Conservation (phyloP, 371 early-diverging fungal species). For the Zancudomyces culisetae region DNA sequence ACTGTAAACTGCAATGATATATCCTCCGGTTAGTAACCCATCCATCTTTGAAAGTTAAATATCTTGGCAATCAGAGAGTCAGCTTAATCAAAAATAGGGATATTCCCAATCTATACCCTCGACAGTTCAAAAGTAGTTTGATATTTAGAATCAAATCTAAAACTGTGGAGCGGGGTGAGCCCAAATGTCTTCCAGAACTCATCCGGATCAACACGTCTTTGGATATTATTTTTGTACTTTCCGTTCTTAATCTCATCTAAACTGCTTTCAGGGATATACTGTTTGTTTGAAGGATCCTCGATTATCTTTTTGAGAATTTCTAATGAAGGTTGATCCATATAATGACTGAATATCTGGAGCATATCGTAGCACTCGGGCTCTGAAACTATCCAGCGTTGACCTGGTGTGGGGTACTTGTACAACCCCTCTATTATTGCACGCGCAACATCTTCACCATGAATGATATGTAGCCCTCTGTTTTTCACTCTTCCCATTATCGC, state of each 20-base stretch:
- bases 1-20: no score
- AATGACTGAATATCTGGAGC: conserved; percentile 7
- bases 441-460: conserved; percentile 36
- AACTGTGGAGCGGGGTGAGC: conserved; percentile 8
- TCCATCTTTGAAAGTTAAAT: no score
- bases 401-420: neutral
- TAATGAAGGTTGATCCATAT: neutral
- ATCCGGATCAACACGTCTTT: conserved; percentile 2
- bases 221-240: neutral
- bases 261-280: neutral
- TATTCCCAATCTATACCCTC: no score
- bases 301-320: neutral
- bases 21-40: no score
- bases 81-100: no score
- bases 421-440: conserved; percentile 12
- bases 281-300: neutral
- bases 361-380: conserved; percentile 16
- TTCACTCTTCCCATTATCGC: conserved; percentile 17
- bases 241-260: neutral
- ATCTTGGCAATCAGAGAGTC: no score
- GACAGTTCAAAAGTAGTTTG: no score
- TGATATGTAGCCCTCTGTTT: conserved; percentile 26
- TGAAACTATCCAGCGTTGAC: conserved; percentile 21
- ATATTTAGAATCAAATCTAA: no score
- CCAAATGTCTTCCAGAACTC: conserved; percentile 5